Conservation (phyloP, 306 rosid genomes). For the Prunus armeniaca region DNA sequence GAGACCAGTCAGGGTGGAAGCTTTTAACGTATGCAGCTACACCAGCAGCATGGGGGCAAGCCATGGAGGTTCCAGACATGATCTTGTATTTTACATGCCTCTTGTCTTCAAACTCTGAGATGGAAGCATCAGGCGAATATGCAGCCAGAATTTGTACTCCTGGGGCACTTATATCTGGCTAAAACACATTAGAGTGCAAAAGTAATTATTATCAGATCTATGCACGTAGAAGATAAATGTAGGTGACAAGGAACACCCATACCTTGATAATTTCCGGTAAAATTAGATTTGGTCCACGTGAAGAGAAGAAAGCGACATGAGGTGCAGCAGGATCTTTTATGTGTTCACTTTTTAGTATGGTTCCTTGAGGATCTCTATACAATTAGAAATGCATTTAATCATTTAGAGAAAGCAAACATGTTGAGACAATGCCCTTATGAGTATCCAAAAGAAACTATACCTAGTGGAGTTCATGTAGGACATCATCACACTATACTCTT, state of each 20-base stretch:
- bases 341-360: constrained; percentile 14
- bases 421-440: background rate
- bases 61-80: constrained; percentile 21
- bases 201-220: background rate
- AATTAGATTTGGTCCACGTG: constrained; percentile 29
- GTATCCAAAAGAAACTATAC: background rate
- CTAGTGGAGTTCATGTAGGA: constrained; percentile 17
- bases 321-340: constrained; percentile 19
- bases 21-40: constrained; percentile 15
- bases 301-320: constrained; percentile 16
- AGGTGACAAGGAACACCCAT: background rate
- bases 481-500: background rate
- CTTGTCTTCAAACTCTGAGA: background rate
- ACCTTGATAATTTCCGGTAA: constrained; percentile 24
- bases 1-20: constrained; percentile 8
- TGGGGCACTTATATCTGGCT: constrained; percentile 39
- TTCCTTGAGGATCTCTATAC: constrained; percentile 13
- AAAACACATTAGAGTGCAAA: background rate
- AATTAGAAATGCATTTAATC: background rate
- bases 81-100: constrained; percentile 16
- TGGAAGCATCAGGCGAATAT: constrained; percentile 4
- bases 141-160: constrained; percentile 31
- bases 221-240: background rate
- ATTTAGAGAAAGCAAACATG: background rate
- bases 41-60: constrained; percentile 38